Conservation (phyloP, 805 yeast genomes). For the Teunomyces funiuensis region DNA sequence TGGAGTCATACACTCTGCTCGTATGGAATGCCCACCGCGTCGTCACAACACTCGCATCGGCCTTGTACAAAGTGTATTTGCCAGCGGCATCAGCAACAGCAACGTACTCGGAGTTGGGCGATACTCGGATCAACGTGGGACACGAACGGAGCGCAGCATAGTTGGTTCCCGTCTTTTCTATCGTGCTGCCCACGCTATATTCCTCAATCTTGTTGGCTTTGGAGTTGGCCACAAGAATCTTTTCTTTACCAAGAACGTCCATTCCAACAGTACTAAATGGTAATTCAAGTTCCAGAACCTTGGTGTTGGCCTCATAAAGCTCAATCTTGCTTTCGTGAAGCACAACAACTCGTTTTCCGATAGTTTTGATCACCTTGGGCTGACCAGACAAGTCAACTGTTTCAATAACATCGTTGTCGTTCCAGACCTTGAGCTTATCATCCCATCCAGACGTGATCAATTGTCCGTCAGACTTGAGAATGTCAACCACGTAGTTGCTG, state of each 20-base stretch:
- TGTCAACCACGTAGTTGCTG: constrained; percentile 64
- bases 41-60: constrained; percentile 59
- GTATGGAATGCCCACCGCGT: constrained; percentile 97
- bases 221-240: constrained; percentile 32
- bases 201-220: constrained; percentile 31
- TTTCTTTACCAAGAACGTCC: constrained; percentile 20
- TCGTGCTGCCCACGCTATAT: constrained; percentile 12
- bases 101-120: constrained; percentile 64
- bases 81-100: constrained; percentile 91
- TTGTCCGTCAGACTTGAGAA: constrained; percentile 16
- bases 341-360: constrained; percentile 28
- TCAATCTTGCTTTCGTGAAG: constrained; percentile 32
- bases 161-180: constrained; percentile 16
- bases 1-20: constrained; percentile 70
- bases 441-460: constrained; percentile 83
- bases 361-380: constrained; percentile 34
- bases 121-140: constrained; percentile 62
- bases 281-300: constrained; percentile 18
- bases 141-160: constrained; percentile 53
- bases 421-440: constrained; percentile 57
- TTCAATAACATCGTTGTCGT: constrained; percentile 13
- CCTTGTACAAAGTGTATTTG: constrained; percentile 72
- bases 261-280: constrained; percentile 24
- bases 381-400: constrained; percentile 24
- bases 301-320: constrained; percentile 17